Conservation (phyloP, 2,329 filamentous ascomycete genomes). For the Ophiostoma montium region DNA sequence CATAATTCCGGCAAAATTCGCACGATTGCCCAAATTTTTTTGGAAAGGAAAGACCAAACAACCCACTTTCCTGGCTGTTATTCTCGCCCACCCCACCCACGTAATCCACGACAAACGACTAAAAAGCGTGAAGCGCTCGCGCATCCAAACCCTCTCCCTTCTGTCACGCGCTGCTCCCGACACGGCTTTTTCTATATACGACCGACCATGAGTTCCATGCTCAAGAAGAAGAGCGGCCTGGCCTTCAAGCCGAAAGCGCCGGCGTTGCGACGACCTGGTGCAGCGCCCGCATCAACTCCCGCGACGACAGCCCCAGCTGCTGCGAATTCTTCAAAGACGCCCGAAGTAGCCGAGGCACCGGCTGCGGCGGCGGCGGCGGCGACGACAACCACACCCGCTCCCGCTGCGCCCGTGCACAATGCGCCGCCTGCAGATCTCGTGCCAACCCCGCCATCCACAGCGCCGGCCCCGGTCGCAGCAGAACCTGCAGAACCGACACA, state of each 20-base stretch:
- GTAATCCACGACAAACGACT: not conserved
- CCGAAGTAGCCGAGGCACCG: not conserved
- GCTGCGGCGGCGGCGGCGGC: not conserved
- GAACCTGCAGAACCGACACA: not conserved
- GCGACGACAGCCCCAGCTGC: not conserved
- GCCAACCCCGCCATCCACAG: not conserved
- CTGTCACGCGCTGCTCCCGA: not conserved
- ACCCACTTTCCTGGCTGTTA: not conserved
- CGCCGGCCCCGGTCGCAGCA: not conserved
- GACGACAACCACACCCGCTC: not conserved
- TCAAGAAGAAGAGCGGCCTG: slow-evolving; percentile 52
- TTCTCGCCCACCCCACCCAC: not conserved
- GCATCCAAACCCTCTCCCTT: not conserved
- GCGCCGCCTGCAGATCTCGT: not conserved
- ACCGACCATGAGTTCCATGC: slow-evolving; percentile 24
- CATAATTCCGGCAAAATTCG: slow-evolving; percentile 7
- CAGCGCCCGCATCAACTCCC: slow-evolving; percentile 19
- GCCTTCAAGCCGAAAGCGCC: slow-evolving; percentile 60
- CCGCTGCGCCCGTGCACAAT: not conserved
- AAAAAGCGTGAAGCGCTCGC: not conserved
- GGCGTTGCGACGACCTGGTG: slow-evolving; percentile 28
- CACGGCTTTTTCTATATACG: not conserved
- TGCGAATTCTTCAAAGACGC: not conserved
- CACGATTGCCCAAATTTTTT: no score
- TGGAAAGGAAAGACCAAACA: not conserved